Evolutionary conservation across 2,329 filamentous ascomycete genomes (phyloP).

Genomic region (Fusarium subglutinans): DNA sequence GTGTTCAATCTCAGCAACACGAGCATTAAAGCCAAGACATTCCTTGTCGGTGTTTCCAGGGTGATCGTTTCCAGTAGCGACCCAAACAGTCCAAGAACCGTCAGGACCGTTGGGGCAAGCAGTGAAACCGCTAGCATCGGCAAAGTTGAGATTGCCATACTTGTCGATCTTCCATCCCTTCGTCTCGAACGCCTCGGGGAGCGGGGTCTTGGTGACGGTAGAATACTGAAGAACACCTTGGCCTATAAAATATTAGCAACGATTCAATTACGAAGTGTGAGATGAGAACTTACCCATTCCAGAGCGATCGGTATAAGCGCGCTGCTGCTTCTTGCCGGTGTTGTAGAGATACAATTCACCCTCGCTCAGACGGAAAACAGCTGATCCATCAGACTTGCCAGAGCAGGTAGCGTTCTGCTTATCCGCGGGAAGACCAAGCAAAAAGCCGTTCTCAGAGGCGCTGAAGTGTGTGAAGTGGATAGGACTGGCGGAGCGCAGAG

Average conservation of each 20-base stretch:
- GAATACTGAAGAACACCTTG: conserved; percentile 64
- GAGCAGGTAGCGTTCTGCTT: conserved; percentile 61
- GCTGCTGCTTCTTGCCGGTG: conserved; percentile 53
- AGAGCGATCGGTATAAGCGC: conserved; percentile 64
- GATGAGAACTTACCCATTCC: conserved; percentile 61
- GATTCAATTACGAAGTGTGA: accelerated
- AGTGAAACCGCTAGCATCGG: conserved; percentile 48
- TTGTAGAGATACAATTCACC: conserved; percentile 59
- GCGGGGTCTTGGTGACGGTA: conserved; percentile 45
- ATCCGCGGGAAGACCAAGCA: conserved; percentile 49
- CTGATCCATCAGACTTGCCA: conserved; percentile 49
- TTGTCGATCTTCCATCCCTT: conserved; percentile 59
- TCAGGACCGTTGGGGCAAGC: conserved; percentile 60
- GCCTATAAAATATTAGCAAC: conserved; percentile 45
- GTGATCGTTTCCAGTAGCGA: conserved; percentile 41
- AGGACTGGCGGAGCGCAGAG: conserved; percentile 58
- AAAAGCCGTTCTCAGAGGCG: conserved; percentile 56
- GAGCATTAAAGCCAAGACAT: conserved; percentile 50
- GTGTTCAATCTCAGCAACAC: conserved; percentile 38
- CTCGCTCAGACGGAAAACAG: conserved; percentile 58
- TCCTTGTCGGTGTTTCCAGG: conserved; percentile 49
- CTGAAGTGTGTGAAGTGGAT: conserved; percentile 59
- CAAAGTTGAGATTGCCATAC: conserved; percentile 17
- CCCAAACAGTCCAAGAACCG: conserved; percentile 54
- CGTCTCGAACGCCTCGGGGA: conserved; percentile 55